Percentiles rank a stretch among this genome's conserved stretches.
Evolutionary conservation across 805 yeast genomes (phyloP).

Genomic region (Zygotorulaspora chibaensis): DNA sequence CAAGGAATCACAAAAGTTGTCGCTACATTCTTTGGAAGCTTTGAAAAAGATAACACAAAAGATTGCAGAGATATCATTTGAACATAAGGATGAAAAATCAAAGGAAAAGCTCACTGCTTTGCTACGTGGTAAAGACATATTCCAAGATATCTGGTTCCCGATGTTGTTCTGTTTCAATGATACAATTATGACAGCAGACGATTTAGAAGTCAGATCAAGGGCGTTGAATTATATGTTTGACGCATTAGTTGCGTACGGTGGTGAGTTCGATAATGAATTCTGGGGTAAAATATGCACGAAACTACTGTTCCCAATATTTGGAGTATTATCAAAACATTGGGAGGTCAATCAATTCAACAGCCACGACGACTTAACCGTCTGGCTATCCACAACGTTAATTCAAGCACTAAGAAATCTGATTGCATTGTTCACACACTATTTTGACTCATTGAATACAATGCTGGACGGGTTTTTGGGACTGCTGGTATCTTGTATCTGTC

Average conservation of each 20-base stretch:
- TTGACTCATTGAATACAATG: conserved; percentile 67
- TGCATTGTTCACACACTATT: conserved; percentile 76
- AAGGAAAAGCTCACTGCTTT: conserved; percentile 21
- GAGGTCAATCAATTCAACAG: conserved; percentile 60
- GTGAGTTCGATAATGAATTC: conserved; percentile 62
- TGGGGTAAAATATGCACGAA: conserved; percentile 81
- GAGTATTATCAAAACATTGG: conserved; percentile 71
- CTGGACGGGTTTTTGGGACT: conserved; percentile 75
- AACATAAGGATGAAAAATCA: conserved; percentile 18
- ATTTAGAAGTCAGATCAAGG: conserved; percentile 86
- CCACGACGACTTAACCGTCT: conserved; percentile 85
- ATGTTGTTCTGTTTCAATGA: conserved; percentile 80
- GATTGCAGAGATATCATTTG: conserved; percentile 46
- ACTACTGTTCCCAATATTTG: conserved; percentile 85
- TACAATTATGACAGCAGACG: conserved; percentile 89
- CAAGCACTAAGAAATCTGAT: conserved; percentile 91
- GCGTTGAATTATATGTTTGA: conserved; percentile 83
- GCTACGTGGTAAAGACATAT: conserved; percentile 39
- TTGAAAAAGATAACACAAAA: conserved; percentile 58
- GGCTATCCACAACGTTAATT: conserved; percentile 94
- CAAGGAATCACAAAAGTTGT: conserved; percentile 70
- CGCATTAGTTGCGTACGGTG: conserved; percentile 73
- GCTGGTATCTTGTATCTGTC: conserved; percentile 84
- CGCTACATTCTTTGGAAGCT: conserved; percentile 75
- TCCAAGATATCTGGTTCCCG: conserved; percentile 76